Evolutionary conservation across 1,139 yeast genomes (phyloP), one percentile per base, ranked within the genome.

Genomic region (Candida sanyaensis): DNA sequence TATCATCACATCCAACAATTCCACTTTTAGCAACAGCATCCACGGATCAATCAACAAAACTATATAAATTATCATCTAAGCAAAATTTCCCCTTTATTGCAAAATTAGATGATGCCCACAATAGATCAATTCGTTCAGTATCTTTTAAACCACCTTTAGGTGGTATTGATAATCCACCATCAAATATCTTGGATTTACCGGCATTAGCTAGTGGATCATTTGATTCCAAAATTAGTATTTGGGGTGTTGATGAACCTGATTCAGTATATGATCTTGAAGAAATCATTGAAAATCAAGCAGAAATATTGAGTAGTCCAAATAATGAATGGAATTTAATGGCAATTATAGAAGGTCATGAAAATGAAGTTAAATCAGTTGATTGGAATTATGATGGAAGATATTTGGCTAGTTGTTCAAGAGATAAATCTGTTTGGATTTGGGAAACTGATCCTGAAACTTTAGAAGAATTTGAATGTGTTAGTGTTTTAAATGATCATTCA

Each of bases 371-470:
- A 64, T 71, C 91, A 23, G 95, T 93, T 1, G 84, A 86, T 7
- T 93, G 99, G 99, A 89, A 96, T 36, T 69, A 73, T 41, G 81
- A 83, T 49, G 98, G 98, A 0, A 73, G 71, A 42, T 83, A 80
- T 48, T 69, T 93, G 43, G 98, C 98, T 0, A 85, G 96, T 1
- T 93, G 99, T 63, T 91, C 97, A 0, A 77, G 99, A 60, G 99
- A 93, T 63, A 95, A 95, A 65, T 86, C 96, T 24, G 87, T 92
- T 5, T 93, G 99, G 99, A 83, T 93, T 37, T 93, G 99, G 99
- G 99, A 93, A 64, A 88, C 97, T 5, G 98, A 92, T 64, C 77
- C 80, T 2, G 97, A 90, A 50, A 78, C 86, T 42, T 87, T 91
- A 55, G 99, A 93, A 64, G 99, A 93, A 61, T 93, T 92, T 63